Conservation (phyloP, 2,329 filamentous ascomycete genomes). For the Pyricularia grisea region DNA sequence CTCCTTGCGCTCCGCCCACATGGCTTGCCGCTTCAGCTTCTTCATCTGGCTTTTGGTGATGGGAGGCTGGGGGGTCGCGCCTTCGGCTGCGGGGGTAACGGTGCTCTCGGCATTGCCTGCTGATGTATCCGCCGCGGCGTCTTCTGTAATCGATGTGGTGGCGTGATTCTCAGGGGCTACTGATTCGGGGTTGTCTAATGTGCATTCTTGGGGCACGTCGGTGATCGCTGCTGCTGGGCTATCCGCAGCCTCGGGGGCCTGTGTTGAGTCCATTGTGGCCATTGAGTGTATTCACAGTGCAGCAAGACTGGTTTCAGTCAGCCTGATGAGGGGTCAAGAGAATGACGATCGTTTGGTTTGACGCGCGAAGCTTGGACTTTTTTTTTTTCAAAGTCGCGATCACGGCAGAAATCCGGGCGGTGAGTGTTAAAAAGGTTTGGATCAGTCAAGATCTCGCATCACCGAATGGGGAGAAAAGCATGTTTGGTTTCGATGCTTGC, state of each 20-base stretch:
- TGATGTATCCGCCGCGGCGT: neutral
- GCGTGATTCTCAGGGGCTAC: neutral
- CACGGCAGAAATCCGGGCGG: neutral
- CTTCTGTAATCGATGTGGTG: neutral
- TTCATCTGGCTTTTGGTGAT: slow-evolving; percentile 85
- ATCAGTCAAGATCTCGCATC: neutral
- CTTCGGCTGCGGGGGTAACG: neutral
- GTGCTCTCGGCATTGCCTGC: neutral
- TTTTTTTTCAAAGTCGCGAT: neutral
- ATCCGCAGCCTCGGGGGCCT: neutral
- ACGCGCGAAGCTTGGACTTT: neutral
- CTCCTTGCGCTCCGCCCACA: slow-evolving; percentile 66
- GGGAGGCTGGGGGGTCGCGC: slow-evolving; percentile 5
- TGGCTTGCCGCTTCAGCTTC: slow-evolving; percentile 60
- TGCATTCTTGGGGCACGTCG: neutral
- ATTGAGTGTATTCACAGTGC: neutral
- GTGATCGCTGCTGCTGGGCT: neutral
- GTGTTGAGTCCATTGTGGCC: neutral
- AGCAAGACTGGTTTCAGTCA: neutral
- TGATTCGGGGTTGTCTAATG: neutral
- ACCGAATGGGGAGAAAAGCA: too few relatives aligned
- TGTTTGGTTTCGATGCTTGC: neutral
- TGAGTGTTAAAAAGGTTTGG: neutral
- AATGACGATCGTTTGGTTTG: neutral
- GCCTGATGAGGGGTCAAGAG: neutral